Evolutionary conservation across 139 green algal genomes (phyloP).

Genomic region (Closterium sp.): DNA sequence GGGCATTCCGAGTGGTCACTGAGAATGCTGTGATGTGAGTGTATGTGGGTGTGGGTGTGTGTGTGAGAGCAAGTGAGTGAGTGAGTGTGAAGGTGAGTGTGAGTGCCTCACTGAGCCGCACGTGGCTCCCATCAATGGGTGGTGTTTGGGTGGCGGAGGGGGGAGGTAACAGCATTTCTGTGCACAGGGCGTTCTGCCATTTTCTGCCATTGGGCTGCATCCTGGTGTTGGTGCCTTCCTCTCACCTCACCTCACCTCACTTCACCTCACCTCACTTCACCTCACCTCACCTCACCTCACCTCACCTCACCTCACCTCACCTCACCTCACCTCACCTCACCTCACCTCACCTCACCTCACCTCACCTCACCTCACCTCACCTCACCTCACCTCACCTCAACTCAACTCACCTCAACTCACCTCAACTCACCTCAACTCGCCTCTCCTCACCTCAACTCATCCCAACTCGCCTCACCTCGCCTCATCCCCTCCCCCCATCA

Average conservation of each 20-base stretch:
- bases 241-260: constrained; percentile 68
- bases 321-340: background rate
- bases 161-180: too few relatives aligned
- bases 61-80: background rate
- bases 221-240: constrained; percentile 84
- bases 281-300: background rate
- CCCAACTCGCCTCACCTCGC: background rate
- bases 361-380: too few relatives aligned
- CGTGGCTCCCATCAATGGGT: background rate
- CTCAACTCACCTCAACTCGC: background rate
- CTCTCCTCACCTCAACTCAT: background rate
- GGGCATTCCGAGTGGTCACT: constrained; percentile 82
- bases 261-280: too few relatives aligned
- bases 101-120: background rate
- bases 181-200: too few relatives aligned
- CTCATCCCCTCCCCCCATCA: background rate
- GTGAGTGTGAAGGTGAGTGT: background rate
- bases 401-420: constrained; percentile 64
- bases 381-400: too few relatives aligned
- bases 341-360: too few relatives aligned
- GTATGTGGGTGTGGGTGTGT: background rate
- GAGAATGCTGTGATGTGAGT: constrained; percentile 33
- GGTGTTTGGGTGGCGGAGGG: too few relatives aligned
- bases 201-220: constrained; percentile 89
- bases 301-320: background rate